These are phyloP conservation scores for Picea mariana DNA, from an alignment of 83 land plant species.

Conservation along the genomic window DNA sequence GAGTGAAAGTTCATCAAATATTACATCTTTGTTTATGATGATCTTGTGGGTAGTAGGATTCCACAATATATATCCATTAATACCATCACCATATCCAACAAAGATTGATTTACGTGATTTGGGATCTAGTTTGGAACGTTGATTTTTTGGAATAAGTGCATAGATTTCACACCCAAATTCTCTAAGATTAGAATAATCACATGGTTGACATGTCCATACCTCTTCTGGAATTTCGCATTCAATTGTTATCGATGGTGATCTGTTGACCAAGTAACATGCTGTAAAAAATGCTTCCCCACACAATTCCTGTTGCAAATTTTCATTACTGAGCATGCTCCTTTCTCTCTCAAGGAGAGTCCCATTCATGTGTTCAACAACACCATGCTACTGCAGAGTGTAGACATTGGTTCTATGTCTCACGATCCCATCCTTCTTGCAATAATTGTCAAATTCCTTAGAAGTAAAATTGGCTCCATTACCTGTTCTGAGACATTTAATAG, in stretches of 20 bases:
- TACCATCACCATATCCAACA: no score
- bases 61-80: no score
- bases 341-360: slow-evolving; percentile 12
- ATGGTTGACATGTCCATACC: slow-evolving; percentile 3
- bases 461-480: no score
- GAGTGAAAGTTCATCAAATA: no score
- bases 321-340: slow-evolving; percentile 7
- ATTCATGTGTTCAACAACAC: slow-evolving; percentile 20
- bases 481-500: no score
- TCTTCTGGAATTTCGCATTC: background rate
- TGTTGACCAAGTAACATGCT: background rate
- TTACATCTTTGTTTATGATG: no score
- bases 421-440: slow-evolving; percentile 16
- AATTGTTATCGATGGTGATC: background rate
- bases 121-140: background rate
- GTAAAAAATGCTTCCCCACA: slow-evolving; percentile 9
- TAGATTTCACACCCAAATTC: slow-evolving; percentile 8
- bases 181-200: background rate
- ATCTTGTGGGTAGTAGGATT: no score
- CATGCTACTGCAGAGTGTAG: slow-evolving; percentile 25
- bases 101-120: background rate
- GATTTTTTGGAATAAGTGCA: background rate
- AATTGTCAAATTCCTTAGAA: no score
- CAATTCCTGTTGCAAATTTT: background rate
- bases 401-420: background rate